These are phyloP conservation scores for Leptodontidium sp. DNA, from an alignment of 2,329 filamentous ascomycete genomes.

Conservation along the genomic window DNA sequence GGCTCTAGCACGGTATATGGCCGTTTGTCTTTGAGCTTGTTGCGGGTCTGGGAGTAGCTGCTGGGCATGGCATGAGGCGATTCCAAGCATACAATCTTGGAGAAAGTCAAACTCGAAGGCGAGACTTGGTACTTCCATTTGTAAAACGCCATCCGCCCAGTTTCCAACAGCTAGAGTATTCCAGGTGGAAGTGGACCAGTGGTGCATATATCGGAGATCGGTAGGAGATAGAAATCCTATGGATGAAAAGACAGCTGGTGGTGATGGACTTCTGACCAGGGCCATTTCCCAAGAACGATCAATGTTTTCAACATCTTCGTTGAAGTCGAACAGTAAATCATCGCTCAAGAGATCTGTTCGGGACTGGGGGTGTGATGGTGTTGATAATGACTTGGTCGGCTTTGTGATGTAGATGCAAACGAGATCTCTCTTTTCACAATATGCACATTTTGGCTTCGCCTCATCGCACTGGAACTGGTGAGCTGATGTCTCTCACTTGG, in stretches of 20 bases:
- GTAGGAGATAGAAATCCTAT: conserved; percentile 32
- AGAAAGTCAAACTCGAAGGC: conserved; percentile 44
- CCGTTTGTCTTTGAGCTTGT: conserved; percentile 33
- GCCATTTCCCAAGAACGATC: conserved; percentile 24
- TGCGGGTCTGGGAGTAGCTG: conserved; percentile 29
- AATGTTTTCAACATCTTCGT: conserved; percentile 15
- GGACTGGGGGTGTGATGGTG: conserved; percentile 10
- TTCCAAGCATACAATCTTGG: conserved; percentile 41
- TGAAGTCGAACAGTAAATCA: conserved; percentile 5
- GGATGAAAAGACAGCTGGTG: conserved; percentile 33
- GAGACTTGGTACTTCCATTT: conserved; percentile 39
- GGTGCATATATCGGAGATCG: conserved; percentile 43
- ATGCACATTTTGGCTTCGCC: conserved; percentile 41
- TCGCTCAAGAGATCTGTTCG: not conserved
- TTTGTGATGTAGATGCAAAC: conserved; percentile 37
- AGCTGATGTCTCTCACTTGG: conserved; percentile 21
- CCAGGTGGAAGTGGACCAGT: conserved; percentile 42
- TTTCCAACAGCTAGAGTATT: conserved; percentile 32
- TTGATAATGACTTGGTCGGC: conserved; percentile 16
- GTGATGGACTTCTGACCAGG: conserved; percentile 23
- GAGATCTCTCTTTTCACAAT: conserved; percentile 41
- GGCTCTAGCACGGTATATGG: conserved; percentile 39
- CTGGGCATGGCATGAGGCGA: conserved; percentile 43
- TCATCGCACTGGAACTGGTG: conserved; percentile 41
- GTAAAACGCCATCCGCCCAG: conserved; percentile 31